Percentiles rank a stretch among this genome's conserved stretches.
These are phyloP conservation scores for Dactylorhiza incarnata DNA, from an alignment of 106 monocot species.

Conservation along the genomic window DNA sequence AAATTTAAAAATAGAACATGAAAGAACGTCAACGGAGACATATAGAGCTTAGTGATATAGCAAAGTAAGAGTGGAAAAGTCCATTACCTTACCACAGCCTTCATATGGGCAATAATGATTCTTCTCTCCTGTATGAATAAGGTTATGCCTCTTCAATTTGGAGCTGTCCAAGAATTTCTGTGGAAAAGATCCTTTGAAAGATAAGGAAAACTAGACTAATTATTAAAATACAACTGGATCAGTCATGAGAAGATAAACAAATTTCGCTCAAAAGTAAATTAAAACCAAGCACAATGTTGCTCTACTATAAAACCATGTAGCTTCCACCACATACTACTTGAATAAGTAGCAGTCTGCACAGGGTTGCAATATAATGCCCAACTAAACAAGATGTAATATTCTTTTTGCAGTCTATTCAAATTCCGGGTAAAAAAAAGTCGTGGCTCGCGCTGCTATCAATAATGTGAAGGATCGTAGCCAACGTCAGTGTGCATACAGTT, in stretches of 20 bases:
- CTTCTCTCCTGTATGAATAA: constrained; percentile 72
- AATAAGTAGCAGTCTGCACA: background rate
- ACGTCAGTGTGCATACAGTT: too few species aligned
- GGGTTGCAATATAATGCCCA: background rate
- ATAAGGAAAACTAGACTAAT: background rate
- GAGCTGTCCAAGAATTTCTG: constrained; percentile 80
- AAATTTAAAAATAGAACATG: background rate
- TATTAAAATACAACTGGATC: too few species aligned
- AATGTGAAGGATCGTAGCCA: too few species aligned
- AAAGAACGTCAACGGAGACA: background rate
- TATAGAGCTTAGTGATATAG: background rate
- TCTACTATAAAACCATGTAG: background rate
- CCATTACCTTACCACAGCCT: constrained; percentile 68
- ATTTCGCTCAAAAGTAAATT: constrained; percentile 3
- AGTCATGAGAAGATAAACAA: background rate
- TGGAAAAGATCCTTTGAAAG: background rate
- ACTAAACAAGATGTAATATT: background rate
- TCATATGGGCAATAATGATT: constrained; percentile 45
- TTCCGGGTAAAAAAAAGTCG: too few species aligned
- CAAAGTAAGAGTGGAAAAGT: constrained; percentile 1
- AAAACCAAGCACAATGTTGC: background rate
- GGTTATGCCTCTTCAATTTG: constrained; percentile 64
- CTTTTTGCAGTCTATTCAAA: background rate
- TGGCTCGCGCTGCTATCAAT: too few species aligned
- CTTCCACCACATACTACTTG: background rate